Evolutionary conservation across 306 rosid species (phyloP).

Genomic region (Acmispon strigosus): DNA sequence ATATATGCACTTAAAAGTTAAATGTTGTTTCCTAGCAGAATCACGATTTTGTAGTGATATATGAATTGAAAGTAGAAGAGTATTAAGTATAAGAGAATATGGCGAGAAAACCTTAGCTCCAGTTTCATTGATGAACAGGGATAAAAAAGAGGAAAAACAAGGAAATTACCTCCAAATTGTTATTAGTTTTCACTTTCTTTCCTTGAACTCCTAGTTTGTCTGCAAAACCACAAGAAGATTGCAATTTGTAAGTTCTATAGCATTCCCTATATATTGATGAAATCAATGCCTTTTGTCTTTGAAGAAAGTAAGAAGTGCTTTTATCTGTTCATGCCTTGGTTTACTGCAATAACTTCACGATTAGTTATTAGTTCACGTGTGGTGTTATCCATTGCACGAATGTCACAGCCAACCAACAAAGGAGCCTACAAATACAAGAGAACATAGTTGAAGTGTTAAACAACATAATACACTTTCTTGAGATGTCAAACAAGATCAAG

Average conservation of each 20-base stretch:
- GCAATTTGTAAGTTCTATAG: neutral
- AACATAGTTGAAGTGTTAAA: neutral
- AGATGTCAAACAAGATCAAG: neutral
- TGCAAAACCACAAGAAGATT: neutral
- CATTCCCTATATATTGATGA: neutral
- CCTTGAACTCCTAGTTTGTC: slow-evolving; percentile 58
- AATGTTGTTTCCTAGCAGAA: no score
- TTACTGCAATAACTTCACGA: no score
- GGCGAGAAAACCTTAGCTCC: no score
- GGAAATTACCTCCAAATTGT: slow-evolving; percentile 34
- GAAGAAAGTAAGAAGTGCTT: neutral
- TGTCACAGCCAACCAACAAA: slow-evolving; percentile 46
- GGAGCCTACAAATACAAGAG: slow-evolving; percentile 38
- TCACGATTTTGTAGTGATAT: no score
- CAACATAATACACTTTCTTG: neutral
- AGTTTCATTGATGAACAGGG: no score
- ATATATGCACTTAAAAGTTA: no score
- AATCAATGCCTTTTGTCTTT: no score
- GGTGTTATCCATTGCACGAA: slow-evolving; percentile 33
- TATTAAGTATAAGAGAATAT: neutral
- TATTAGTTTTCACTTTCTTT: slow-evolving; percentile 29
- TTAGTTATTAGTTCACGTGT: slow-evolving; percentile 36
- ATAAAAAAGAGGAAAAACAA: neutral
- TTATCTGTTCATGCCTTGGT: slow-evolving; percentile 37
- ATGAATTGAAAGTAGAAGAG: neutral